A percentile compares a stretch with the other conserved stretches of the same genome.
Evolutionary conservation across 306 rosid genomes (phyloP).

Genomic region (Lupinus albus): DNA sequence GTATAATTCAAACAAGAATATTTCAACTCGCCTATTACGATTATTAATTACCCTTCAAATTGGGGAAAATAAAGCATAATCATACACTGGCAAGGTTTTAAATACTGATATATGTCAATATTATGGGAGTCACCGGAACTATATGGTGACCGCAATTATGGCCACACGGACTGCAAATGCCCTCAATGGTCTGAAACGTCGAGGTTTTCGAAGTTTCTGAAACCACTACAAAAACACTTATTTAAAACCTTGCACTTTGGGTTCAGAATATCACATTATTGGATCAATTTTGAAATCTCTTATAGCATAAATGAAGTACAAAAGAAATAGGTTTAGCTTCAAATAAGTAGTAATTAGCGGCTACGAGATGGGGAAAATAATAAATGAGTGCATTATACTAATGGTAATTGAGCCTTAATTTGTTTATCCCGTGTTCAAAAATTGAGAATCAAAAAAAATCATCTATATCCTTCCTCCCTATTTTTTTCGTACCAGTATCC

Average conservation of each 20-base stretch:
- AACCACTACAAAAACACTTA: too few species aligned
- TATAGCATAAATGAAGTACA: neutral
- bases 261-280: conserved; percentile 2
- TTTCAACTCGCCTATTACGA: neutral
- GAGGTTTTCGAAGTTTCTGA: too few species aligned
- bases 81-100: too few species aligned
- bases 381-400: neutral
- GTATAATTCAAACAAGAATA: conserved; percentile 13
- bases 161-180: too few species aligned
- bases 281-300: conserved; percentile 6
- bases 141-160: too few species aligned
- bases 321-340: neutral
- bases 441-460: neutral
- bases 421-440: neutral
- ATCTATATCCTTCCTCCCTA: neutral
- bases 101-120: too few species aligned
- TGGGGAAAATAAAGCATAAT: neutral
- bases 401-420: neutral
- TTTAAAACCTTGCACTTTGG: too few species aligned
- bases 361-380: neutral
- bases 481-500: too few species aligned
- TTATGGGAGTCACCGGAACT: too few species aligned
- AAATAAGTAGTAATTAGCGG: neutral
- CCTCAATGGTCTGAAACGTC: too few species aligned
- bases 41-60: neutral